Evolutionary conservation across 768 basidiomycete species (phyloP), one percentile per base, ranked within the genome.

Genomic region (Mycena alexandri): DNA sequence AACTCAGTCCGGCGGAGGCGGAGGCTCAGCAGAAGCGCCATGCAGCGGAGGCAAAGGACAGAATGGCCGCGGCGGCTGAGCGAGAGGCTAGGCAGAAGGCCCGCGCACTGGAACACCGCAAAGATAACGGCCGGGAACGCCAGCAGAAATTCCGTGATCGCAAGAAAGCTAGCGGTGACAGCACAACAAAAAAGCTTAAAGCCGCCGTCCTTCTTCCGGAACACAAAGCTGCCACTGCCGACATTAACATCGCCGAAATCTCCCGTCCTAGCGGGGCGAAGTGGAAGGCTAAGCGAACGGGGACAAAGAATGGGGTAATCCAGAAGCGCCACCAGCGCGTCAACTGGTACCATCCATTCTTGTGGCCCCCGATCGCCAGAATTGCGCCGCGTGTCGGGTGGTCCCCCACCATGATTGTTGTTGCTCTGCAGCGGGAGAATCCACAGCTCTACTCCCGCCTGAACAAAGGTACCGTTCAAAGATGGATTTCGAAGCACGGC

Each of bases 291-390:
- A 3, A 54, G 46, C 22, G 51, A 21, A 25, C 22, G 5, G 71
- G 72, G 19, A 68, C 33, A 24, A 38, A 55, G 46, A 55, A 61
- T 16, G 74, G 74, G n/a, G 66, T 61, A 0, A 34, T 69, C 9
- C 68, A 70, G 48, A 48, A 47, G 2, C 21, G 46, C 2, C 61
- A 57, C 7, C 1, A 33, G 25, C 51, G 68, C 2, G 65, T 69
- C 0, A 73, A 72, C 43, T 73, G 74, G 74, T 75, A 48, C 34
- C 70, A 75, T 47, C 74, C 73, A 3, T 70, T 73, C 55, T 51
- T 75, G 21, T 75, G 60, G 58, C 11, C 17, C 2, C 19, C 7
- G 10, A 75, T 75, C 43, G 51, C 56, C 33, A 21, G 17, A 0
- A 36, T 46, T 0, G 52, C 43, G 1, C 51, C 41, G 3, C 12